Base-by-base conservation (phyloP, 371 early-diverging fungal species). In the Rozella allomycis region DNA sequence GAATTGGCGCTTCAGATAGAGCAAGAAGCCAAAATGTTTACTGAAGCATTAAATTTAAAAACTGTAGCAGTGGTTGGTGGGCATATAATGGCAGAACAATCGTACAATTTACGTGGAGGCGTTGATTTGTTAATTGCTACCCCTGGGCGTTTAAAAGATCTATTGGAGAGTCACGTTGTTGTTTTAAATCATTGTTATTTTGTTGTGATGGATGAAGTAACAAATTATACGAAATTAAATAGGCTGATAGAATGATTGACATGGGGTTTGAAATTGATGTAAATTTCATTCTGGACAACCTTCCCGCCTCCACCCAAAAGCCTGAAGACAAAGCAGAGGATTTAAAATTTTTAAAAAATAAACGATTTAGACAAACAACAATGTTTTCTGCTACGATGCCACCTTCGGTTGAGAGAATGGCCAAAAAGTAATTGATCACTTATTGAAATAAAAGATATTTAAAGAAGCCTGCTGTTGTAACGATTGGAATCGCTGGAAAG, bases 381-480 rank as follows among this genome's bases (percentile, higher is more conserved):
- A 97, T 98, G 98, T 98, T 94, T 66, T 85, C 85, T 25, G 98
- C 98, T 6, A 98, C 98, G 4, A 94, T 97, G 97, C 98, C 97
- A 1, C 54, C 78, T 6, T 81, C 78, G 6, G 94, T 98, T 2
- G 85, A 87, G 46, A 61, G 80, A 16, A 50, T 97, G 9, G 98
- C 97, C 3, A 75, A 76, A 49, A 71, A 70, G 55, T 79, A 53
- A 39, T 13, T 11, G 4, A 11, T 25, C 12, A 25, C 6, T 41
- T 14, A 39, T 10, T 7, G 30, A 2, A 30, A 6, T 4, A 9
- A 17, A 18, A 54, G 51, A 37, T 84, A 85, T 47, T 69, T 98
- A 42, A 62, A 78, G 3, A 50, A 83, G 25, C 94, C 90, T 30
- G 93, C 87, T 3, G 83, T 80, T 1, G 93, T 98, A 9, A 91